phyloP scores from a whole-genome alignment of 139 green algal species.

The Micromonas pusilla region DNA sequence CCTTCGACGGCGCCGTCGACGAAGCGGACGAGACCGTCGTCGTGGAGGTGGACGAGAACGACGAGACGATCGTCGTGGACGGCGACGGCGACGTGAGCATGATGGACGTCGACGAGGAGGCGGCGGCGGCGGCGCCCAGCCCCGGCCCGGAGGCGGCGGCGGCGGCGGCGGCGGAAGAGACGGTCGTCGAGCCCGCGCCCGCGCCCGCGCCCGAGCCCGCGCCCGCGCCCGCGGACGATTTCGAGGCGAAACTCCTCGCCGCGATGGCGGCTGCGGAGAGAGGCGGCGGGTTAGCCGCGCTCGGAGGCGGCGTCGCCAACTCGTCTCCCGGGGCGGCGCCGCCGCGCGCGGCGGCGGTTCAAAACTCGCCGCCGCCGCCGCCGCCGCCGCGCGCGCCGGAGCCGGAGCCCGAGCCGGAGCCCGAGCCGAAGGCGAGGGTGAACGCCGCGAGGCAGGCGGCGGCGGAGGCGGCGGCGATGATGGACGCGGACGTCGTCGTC shows the following conservation, averaged over 20 bases:
- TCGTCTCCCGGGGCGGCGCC: not conserved
- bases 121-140: not conserved
- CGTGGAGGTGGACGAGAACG: not conserved
- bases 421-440: too few relatives aligned
- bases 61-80: not conserved
- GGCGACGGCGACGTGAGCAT: not conserved
- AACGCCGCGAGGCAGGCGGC: too few relatives aligned
- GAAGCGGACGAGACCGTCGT: too few relatives aligned
- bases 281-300: not conserved
- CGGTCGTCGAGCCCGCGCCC: too few relatives aligned
- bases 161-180: not conserved
- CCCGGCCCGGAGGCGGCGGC: too few relatives aligned
- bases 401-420: not conserved
- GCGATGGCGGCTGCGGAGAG: not conserved
- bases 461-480: too few relatives aligned
- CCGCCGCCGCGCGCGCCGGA: not conserved
- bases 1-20: too few relatives aligned
- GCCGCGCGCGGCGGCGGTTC: not conserved
- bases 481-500: too few relatives aligned
- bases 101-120: not conserved
- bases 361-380: not conserved
- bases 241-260: not conserved
- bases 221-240: not conserved
- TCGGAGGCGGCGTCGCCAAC: not conserved
- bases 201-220: too few relatives aligned